phyloP scores from a whole-genome alignment of 352 stramenopile species.

The Hyaloperonospora brassicae region DNA sequence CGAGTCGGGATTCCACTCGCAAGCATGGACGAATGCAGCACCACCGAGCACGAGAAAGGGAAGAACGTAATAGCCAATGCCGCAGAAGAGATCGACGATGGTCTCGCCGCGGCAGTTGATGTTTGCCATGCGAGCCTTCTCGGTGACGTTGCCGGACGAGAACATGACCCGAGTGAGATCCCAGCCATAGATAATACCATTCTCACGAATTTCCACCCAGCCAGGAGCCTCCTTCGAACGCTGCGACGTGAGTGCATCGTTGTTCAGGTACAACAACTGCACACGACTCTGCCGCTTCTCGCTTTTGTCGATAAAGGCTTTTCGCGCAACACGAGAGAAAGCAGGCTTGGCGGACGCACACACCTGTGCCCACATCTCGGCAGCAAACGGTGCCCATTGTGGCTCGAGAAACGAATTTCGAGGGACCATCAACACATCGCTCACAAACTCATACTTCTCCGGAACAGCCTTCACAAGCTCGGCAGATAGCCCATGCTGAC shows the following conservation, averaged over 20 bases:
- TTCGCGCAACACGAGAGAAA: slow-evolving; percentile 71
- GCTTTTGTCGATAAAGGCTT: slow-evolving; percentile 64
- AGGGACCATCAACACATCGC: slow-evolving; percentile 62
- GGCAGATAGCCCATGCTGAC: slow-evolving; percentile 32
- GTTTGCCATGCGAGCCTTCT: slow-evolving; percentile 91
- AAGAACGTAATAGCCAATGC: slow-evolving; percentile 97
- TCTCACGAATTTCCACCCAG: slow-evolving; percentile 88
- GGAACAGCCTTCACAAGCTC: slow-evolving; percentile 35
- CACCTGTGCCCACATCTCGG: slow-evolving; percentile 60
- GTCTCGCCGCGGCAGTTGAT: slow-evolving; percentile 81
- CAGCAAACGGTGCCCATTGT: slow-evolving; percentile 44
- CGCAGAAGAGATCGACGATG: slow-evolving; percentile 94
- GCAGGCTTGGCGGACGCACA: slow-evolving; percentile 41
- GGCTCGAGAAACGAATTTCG: slow-evolving; percentile 53
- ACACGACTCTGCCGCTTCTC: slow-evolving; percentile 80
- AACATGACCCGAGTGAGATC: slow-evolving; percentile 96
- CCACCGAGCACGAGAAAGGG: slow-evolving; percentile 90
- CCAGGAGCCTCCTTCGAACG: slow-evolving; percentile 32
- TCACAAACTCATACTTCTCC: slow-evolving; percentile 72
- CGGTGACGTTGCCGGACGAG: slow-evolving; percentile 93
- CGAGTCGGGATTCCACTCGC: slow-evolving; percentile 94
- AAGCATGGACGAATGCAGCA: slow-evolving; percentile 86
- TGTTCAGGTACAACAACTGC: slow-evolving; percentile 58
- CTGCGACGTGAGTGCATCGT: slow-evolving; percentile 26
- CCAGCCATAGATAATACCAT: slow-evolving; percentile 92